Conservation (phyloP, 1,284 basidiomycete species). For the Macrocystidia cucumis region DNA sequence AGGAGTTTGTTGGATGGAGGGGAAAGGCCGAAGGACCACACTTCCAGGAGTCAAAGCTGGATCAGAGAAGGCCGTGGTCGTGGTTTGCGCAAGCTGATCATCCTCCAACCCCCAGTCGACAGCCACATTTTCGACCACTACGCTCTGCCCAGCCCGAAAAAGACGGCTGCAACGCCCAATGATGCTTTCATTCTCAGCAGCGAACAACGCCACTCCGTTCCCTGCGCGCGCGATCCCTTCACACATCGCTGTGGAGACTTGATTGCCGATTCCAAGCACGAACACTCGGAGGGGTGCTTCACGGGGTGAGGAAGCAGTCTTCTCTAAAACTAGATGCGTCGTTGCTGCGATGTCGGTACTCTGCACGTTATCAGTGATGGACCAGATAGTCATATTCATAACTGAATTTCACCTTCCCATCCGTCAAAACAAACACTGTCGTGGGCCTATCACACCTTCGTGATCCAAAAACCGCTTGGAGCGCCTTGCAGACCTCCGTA, state of each 20-base stretch:
- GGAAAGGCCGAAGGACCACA: slow-evolving; percentile 19
- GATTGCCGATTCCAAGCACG: slow-evolving; percentile 45
- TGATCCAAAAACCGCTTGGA: slow-evolving; percentile 23
- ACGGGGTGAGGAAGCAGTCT: slow-evolving; percentile 16
- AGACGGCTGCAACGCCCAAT: slow-evolving; percentile 38
- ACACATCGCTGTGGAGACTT: slow-evolving; percentile 41
- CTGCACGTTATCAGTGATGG: slow-evolving; percentile 14
- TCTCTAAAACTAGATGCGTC: slow-evolving; percentile 18
- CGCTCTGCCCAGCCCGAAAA: slow-evolving; percentile 38
- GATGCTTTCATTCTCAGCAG: slow-evolving; percentile 35
- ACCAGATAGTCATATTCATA: neutral
- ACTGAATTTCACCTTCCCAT: slow-evolving; percentile 31
- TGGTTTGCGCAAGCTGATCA: slow-evolving; percentile 11
- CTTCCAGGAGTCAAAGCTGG: slow-evolving; percentile 11
- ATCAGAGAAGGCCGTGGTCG: slow-evolving; percentile 18
- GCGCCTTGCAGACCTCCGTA: slow-evolving; percentile 36
- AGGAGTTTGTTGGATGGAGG: slow-evolving; percentile 36
- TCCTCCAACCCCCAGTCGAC: slow-evolving; percentile 40
- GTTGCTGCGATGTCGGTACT: slow-evolving; percentile 15
- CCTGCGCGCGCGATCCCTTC: slow-evolving; percentile 42
- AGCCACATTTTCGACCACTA: slow-evolving; percentile 32
- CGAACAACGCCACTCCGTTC: slow-evolving; percentile 38
- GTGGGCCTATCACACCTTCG: slow-evolving; percentile 28
- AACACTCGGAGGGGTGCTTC: slow-evolving; percentile 38
- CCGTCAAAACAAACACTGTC: slow-evolving; percentile 45